Percentiles rank a stretch among this genome's conserved stretches.
These are phyloP conservation scores for Saccharomycopsis lassenensis DNA, from an alignment of 805 yeast species.

Conservation along the genomic window DNA sequence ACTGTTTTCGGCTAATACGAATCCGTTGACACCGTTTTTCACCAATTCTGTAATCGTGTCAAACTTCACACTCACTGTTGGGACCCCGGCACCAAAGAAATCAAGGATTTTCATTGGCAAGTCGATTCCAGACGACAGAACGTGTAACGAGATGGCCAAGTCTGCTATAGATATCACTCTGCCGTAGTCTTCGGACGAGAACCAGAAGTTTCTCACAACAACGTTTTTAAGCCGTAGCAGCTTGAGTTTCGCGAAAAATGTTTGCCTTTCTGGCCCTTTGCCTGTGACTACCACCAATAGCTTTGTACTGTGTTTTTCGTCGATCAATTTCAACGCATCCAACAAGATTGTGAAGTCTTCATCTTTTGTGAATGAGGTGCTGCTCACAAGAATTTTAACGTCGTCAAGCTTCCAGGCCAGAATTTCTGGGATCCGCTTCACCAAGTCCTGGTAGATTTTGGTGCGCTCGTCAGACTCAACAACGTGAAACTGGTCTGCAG, in stretches of 20 bases:
- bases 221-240: conserved; percentile 37
- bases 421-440: conserved; percentile 24
- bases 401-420: too few species aligned
- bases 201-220: conserved; percentile 60
- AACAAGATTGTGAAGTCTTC: conserved; percentile 72
- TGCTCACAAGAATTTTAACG: conserved; percentile 61
- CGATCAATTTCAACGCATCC: conserved; percentile 56
- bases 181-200: conserved; percentile 71
- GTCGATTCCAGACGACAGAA: conserved; percentile 87
- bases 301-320: conserved; percentile 25
- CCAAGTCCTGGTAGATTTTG: conserved; percentile 23
- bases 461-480: conserved; percentile 22
- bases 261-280: conserved; percentile 71
- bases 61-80: conserved; percentile 71
- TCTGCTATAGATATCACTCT: conserved; percentile 65
- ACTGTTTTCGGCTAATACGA: conserved; percentile 32
- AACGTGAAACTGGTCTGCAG: conserved; percentile 50
- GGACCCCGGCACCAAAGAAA: conserved; percentile 92
- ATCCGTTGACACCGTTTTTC: conserved; percentile 57
- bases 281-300: conserved; percentile 78
- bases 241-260: conserved; percentile 39
- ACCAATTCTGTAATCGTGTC: conserved; percentile 75
- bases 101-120: conserved; percentile 96
- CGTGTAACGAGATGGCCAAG: conserved; percentile 80
- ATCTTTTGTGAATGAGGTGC: conserved; percentile 94